Percentiles rank a stretch among this genome's conserved stretches.
Evolutionary conservation across 177 flowering plant genomes (phyloP).

Genomic region (Viscum album): DNA sequence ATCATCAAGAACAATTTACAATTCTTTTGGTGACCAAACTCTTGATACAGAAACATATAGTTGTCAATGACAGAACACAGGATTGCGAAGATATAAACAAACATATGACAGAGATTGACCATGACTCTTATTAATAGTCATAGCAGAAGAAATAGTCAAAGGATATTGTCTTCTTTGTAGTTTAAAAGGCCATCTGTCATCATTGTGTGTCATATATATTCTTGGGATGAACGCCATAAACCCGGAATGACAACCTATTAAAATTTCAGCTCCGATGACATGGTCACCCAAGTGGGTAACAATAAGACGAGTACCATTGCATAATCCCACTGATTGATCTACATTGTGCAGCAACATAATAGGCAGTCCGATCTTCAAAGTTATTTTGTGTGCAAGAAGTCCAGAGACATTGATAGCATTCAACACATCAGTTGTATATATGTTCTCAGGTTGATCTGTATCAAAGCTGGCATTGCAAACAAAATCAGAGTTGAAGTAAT

Average conservation of each 20-base stretch:
- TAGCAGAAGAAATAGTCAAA: not conserved
- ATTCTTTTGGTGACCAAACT: not conserved
- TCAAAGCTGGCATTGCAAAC: too few relatives aligned
- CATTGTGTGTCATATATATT: not conserved
- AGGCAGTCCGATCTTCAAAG: slow-evolving; percentile 3
- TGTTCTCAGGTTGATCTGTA: too few relatives aligned
- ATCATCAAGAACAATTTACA: not conserved
- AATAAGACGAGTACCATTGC: slow-evolving; percentile 11
- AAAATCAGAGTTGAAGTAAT: too few relatives aligned
- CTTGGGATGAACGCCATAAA: not conserved
- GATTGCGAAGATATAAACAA: slow-evolving; percentile 1
- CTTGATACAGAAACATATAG: slow-evolving; percentile 11
- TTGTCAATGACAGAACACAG: slow-evolving; percentile 12
- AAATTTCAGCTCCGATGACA: not conserved
- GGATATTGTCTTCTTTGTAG: not conserved
- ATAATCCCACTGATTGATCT: not conserved
- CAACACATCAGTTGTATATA: not conserved
- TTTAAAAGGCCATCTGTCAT: not conserved
- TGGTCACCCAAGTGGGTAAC: not conserved
- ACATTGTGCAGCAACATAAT: slow-evolving; percentile 7
- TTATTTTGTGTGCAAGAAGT: not conserved
- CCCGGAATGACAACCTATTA: not conserved
- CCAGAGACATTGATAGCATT: not conserved
- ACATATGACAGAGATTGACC: slow-evolving; percentile 4
- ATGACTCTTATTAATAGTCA: slow-evolving; percentile 14